Conservation (phyloP, 257 asterid species). For the Thymus quinquecostatus region DNA sequence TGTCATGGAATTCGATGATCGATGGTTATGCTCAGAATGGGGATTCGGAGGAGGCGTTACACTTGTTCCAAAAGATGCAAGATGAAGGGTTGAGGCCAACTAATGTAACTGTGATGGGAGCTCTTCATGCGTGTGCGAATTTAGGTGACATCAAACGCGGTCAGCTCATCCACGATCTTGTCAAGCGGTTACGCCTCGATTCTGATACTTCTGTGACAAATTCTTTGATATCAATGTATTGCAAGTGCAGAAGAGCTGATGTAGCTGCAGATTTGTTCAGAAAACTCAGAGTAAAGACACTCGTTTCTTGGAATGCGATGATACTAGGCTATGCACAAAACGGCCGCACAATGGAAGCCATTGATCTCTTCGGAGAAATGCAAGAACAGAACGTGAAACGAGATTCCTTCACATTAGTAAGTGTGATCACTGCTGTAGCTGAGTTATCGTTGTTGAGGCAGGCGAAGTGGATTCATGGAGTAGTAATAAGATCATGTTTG, state of each 20-base stretch:
- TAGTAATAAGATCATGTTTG: constrained; percentile 56
- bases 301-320: constrained; percentile 92
- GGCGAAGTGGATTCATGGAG: constrained; percentile 94
- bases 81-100: constrained; percentile 66
- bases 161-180: constrained; percentile 56
- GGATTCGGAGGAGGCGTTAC: constrained; percentile 68
- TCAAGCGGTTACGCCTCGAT: constrained; percentile 48
- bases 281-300: constrained; percentile 54
- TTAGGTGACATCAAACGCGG: constrained; percentile 62
- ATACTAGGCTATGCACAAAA: constrained; percentile 86
- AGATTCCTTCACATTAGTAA: constrained; percentile 88
- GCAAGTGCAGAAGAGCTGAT: constrained; percentile 80
- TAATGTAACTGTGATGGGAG: constrained; percentile 83
- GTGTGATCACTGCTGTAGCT: constrained; percentile 80
- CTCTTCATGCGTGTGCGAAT: constrained; percentile 74
- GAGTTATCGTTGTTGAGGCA: constrained; percentile 74
- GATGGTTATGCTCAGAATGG: constrained; percentile 87
- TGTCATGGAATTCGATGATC: constrained; percentile 88
- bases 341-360: constrained; percentile 60
- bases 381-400: constrained; percentile 49
- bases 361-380: constrained; percentile 70
- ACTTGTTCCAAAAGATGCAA: constrained; percentile 63
- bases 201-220: constrained; percentile 65
- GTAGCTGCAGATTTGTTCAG: constrained; percentile 59
- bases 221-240: constrained; percentile 89